Base-by-base conservation (phyloP, 1,284 basidiomycete genomes). In the Microbotryum violaceum region DNA sequence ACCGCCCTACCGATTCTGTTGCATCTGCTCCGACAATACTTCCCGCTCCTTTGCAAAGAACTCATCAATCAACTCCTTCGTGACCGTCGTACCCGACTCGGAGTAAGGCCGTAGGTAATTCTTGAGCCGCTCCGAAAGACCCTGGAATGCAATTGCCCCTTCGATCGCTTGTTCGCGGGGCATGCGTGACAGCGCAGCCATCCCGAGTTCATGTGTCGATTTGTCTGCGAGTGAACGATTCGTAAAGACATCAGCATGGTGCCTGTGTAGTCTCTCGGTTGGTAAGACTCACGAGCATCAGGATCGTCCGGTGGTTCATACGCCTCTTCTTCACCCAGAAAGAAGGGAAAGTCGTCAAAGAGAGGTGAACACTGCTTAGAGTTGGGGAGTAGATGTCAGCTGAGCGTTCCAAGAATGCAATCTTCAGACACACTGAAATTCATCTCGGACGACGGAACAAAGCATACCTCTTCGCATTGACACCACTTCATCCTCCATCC, bases 141-240 rank as follows among this genome's bases (percentile, higher is more conserved):
- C 66, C 37, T 70, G 62, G 64, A 76, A 77, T 1, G 74, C 76
- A 29, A 71, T 67, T 46, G 75, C 57, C 31, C 74, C 74, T 55
- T 76, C 70, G 63, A 77, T 66, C 65, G 76, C 76, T 61, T 74
- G 73, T 21, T 70, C 72, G 9, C 75, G 67, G n/a, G 76, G 76
- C 67, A 77, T 71, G 21, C 64, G 65, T 1, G 65, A 66, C 20
- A 77, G 70, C 29, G 75, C 74, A 23, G 72, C 72, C 66, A 76
- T 71, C n/a, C 74, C 76, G 33, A 75, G 68, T 54, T 77, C 76
- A 63, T 75, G 75, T 12, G 74, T 75, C 12, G 73, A 74, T 21
- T 70, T 68, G 37, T 64, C 63, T 59, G 70, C 68, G 37, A 42
- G 37, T 18, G 31, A 9, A 65, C 64, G 52, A 61, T 56, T 1